Evolutionary conservation across 1,284 basidiomycete genomes (phyloP).

Genomic region (Blastosporella zonata): DNA sequence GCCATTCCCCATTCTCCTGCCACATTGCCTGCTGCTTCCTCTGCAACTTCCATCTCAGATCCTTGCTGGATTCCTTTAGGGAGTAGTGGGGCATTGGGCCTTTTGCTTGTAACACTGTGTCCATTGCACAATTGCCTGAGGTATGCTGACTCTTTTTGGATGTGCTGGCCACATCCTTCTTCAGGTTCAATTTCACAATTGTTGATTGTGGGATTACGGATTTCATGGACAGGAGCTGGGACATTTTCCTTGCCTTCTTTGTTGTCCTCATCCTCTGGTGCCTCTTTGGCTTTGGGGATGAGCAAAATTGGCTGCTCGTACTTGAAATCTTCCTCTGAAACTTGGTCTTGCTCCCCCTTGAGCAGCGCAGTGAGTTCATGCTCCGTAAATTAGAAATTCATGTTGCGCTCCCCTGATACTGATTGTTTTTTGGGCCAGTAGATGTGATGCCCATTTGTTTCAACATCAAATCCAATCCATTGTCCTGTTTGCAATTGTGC

Average conservation of each 20-base stretch:
- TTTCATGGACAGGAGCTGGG: constrained; percentile 3
- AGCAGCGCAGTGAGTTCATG: not conserved
- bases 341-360: not conserved
- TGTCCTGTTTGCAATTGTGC: constrained; percentile 18
- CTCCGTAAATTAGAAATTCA: not conserved
- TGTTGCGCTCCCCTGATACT: not conserved
- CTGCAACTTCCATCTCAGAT: not conserved
- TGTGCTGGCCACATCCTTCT: not conserved
- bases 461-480: constrained; percentile 24
- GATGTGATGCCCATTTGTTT: constrained; percentile 21
- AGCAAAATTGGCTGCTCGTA: not conserved
- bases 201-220: not conserved
- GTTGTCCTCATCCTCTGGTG: too few species aligned
- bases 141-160: constrained; percentile 7
- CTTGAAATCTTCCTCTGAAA: not conserved
- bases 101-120: not conserved
- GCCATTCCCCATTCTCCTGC: constrained; percentile 17
- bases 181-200: not conserved
- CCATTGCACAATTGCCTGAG: constrained; percentile 1
- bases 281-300: not conserved
- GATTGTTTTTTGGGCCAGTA: constrained; percentile 13
- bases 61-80: not conserved
- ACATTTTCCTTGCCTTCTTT: not conserved
- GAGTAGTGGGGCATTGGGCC: constrained; percentile 1
- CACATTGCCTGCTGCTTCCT: not conserved